Conservation (phyloP, 2,329 filamentous ascomycete genomes). For the Beauveria rudraprayagi region DNA sequence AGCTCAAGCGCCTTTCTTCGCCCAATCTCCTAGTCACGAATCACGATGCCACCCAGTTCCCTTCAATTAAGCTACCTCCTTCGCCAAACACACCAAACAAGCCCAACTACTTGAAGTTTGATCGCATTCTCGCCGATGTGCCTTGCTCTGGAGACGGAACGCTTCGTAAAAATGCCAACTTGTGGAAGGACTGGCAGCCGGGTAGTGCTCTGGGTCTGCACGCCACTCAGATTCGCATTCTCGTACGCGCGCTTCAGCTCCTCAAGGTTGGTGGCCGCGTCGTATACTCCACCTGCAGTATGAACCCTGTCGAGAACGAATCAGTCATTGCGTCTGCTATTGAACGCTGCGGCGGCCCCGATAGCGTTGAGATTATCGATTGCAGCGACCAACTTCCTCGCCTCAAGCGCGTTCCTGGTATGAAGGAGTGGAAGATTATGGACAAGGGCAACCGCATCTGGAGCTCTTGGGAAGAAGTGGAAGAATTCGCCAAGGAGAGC, state of each 20-base stretch:
- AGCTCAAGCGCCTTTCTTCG: slow-evolving; percentile 93
- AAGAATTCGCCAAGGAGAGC: slow-evolving; percentile 56
- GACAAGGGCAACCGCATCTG: slow-evolving; percentile 76
- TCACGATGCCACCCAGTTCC: slow-evolving; percentile 93
- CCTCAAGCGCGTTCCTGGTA: slow-evolving; percentile 67
- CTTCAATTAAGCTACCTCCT: slow-evolving; percentile 77
- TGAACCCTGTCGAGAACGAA: slow-evolving; percentile 98
- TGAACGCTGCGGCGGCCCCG: slow-evolving; percentile 74
- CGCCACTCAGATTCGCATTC: slow-evolving; percentile 77
- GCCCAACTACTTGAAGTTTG: slow-evolving; percentile 83
- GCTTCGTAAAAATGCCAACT: slow-evolving; percentile 79
- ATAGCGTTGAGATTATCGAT: slow-evolving; percentile 77
- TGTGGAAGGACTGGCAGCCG: slow-evolving; percentile 94
- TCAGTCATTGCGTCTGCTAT: slow-evolving; percentile 84
- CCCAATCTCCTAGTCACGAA: slow-evolving; percentile 96
- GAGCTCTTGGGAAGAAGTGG: slow-evolving; percentile 74
- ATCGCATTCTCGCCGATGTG: slow-evolving; percentile 91
- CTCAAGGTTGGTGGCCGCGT: slow-evolving; percentile 90
- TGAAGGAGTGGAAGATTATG: slow-evolving; percentile 84
- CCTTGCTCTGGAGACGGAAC: slow-evolving; percentile 96
- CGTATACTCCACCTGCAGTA: slow-evolving; percentile 96
- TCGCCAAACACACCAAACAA: slow-evolving; percentile 44
- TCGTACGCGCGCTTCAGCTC: slow-evolving; percentile 89
- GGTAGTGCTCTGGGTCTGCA: slow-evolving; percentile 82
- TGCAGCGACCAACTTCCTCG: slow-evolving; percentile 69